Conservation (phyloP, 805 yeast genomes). For the Kodamaea laetipori region DNA sequence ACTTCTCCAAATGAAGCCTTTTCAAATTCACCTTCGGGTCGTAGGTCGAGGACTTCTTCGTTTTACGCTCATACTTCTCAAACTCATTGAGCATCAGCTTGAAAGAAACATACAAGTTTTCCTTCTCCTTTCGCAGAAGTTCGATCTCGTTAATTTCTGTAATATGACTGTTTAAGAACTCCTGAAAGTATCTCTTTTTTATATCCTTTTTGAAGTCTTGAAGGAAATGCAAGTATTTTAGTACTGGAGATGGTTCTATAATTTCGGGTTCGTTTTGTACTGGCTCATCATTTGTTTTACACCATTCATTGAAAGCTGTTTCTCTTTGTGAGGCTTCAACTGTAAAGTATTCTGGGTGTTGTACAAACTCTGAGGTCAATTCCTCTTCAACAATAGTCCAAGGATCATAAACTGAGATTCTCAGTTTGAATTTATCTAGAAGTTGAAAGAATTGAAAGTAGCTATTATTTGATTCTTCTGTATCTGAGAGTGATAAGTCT, state of each 20-base stretch:
- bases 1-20: conserved; percentile 27
- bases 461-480: too few relatives aligned
- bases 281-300: neutral
- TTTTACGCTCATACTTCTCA: conserved; percentile 28
- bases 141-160: conserved; percentile 16
- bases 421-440: conserved; percentile 25
- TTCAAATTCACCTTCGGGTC: conserved; percentile 31
- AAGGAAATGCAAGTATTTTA: conserved; percentile 26
- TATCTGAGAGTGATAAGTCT: neutral
- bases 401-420: conserved; percentile 36
- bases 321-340: conserved; percentile 24
- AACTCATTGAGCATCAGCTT: conserved; percentile 32
- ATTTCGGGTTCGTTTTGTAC: neutral
- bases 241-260: conserved; percentile 25
- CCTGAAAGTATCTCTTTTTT: conserved; percentile 27
- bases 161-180: conserved; percentile 25
- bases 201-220: conserved; percentile 34
- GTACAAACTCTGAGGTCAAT: conserved; percentile 28
- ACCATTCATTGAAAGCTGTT: conserved; percentile 31
- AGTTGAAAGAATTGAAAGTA: conserved; percentile 28
- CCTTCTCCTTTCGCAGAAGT: conserved; percentile 22
- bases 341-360: conserved; percentile 31
- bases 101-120: conserved; percentile 28
- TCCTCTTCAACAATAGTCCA: conserved; percentile 44
- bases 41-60: conserved; percentile 20